Conservation (phyloP, 106 monocot species). For the Acorus calamus region DNA sequence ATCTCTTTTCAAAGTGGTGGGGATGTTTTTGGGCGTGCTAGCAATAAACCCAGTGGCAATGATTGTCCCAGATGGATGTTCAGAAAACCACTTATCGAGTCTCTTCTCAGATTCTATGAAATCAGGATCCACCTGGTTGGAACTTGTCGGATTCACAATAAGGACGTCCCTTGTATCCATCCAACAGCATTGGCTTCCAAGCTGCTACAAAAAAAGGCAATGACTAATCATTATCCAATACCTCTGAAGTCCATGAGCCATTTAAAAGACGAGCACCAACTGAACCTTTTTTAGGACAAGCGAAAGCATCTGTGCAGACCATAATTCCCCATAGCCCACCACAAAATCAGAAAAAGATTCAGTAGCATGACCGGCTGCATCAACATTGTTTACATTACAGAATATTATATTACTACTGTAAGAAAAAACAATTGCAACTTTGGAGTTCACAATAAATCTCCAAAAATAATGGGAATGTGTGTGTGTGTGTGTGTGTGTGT, state of each 20-base stretch:
- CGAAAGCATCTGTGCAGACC: constrained; percentile 97
- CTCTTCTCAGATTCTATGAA: constrained; percentile 69
- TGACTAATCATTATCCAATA: background rate
- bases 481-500: too few relatives aligned
- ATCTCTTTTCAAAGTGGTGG: constrained; percentile 96
- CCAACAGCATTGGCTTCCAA: constrained; percentile 77
- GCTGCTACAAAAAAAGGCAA: constrained; percentile 30
- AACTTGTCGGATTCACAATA: constrained; percentile 73
- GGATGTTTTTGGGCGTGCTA: constrained; percentile 82
- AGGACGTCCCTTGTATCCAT: constrained; percentile 96
- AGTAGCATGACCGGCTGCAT: constrained; percentile 93
- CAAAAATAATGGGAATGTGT: too few relatives aligned
- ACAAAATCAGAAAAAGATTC: constrained; percentile 98
- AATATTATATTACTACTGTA: constrained; percentile 4
- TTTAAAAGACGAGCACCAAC: too few relatives aligned
- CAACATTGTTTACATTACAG: too few relatives aligned
- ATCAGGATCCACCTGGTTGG: constrained; percentile 96
- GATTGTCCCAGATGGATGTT: constrained; percentile 41
- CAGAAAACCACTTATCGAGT: constrained; percentile 72
- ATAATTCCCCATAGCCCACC: constrained; percentile 94
- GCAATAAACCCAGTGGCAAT: constrained; percentile 99
- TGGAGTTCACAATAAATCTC: too few relatives aligned
- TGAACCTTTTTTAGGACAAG: constrained; percentile 73
- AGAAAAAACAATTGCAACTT: background rate
- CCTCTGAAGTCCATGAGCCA: too few relatives aligned